A percentile compares a stretch with the other conserved stretches of the same genome.
phyloP scores from a whole-genome alignment of 768 basidiomycete genomes.

The Rhodotorula babjevae region DNA sequence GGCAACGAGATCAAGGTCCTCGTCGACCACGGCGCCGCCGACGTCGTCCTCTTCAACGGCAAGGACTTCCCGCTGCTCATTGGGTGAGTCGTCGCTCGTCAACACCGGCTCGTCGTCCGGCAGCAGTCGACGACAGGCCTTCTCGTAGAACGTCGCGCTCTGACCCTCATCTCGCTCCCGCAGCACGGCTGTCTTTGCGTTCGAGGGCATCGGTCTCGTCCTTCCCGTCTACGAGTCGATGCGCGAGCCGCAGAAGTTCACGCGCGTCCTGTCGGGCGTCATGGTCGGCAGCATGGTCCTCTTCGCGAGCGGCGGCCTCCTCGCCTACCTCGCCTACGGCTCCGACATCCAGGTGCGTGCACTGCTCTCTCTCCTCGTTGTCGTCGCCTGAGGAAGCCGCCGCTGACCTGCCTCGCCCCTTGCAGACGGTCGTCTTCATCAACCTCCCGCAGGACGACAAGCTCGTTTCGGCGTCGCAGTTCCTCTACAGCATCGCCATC shows the following conservation, averaged over 20 bases:
- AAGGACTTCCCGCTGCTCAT: conserved; percentile 86
- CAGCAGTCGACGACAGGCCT: no score
- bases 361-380: not conserved
- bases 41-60: conserved; percentile 79
- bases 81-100: conserved; percentile 58
- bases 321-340: conserved; percentile 24
- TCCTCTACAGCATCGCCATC: conserved; percentile 69
- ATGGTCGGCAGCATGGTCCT: conserved; percentile 69
- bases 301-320: conserved; percentile 35
- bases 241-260: conserved; percentile 91
- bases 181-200: conserved; percentile 95
- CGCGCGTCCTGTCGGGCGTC: conserved; percentile 75
- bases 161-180: not conserved
- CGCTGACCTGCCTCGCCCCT: no score
- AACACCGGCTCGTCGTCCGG: no score
- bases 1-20: conserved; percentile 74
- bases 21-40: conserved; percentile 63
- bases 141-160: no score
- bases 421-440: conserved; percentile 84
- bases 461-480: conserved; percentile 74
- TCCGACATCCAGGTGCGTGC: conserved; percentile 29
- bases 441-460: conserved; percentile 79
- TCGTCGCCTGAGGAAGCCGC: not conserved
- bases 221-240: conserved; percentile 97
- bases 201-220: conserved; percentile 95